These are phyloP conservation scores for Stropharia rugosoannulata DNA, from an alignment of 768 basidiomycete genomes.

Conservation along the genomic window DNA sequence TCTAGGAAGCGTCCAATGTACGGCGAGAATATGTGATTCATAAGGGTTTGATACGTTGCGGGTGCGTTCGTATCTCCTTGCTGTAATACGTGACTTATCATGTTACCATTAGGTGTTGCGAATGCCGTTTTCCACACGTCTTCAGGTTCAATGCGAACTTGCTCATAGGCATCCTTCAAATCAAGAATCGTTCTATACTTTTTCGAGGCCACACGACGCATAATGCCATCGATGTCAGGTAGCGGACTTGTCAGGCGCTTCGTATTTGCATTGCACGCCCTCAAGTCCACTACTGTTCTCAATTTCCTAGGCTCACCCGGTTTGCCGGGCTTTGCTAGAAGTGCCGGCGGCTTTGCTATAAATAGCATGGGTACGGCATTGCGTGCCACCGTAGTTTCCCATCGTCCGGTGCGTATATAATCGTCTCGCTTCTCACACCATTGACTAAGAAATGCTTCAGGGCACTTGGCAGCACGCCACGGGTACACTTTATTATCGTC, in stretches of 20 bases:
- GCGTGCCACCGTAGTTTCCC: too few species aligned
- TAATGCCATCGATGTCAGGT: neutral
- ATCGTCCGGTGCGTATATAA: too few species aligned
- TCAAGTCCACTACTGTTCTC: neutral
- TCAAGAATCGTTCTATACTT: neutral
- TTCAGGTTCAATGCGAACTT: neutral
- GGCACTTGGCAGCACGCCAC: conserved; percentile 17
- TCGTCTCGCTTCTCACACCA: too few species aligned
- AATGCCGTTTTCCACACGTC: neutral
- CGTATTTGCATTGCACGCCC: neutral
- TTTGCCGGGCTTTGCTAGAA: neutral
- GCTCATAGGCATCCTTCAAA: neutral
- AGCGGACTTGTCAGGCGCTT: neutral
- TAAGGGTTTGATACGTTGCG: neutral
- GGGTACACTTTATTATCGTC: conserved; percentile 27
- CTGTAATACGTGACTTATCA: neutral
- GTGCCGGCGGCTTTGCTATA: neutral
- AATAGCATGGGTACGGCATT: too few species aligned
- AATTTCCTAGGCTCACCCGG: neutral
- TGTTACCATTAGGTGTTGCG: neutral
- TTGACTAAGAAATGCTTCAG: too few species aligned
- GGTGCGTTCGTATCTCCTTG: neutral
- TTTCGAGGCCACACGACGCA: neutral
- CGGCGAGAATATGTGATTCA: neutral
- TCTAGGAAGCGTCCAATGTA: neutral